phyloP scores from a whole-genome alignment of 2,329 filamentous ascomycete genomes.

The Aspergillus arachidicola region DNA sequence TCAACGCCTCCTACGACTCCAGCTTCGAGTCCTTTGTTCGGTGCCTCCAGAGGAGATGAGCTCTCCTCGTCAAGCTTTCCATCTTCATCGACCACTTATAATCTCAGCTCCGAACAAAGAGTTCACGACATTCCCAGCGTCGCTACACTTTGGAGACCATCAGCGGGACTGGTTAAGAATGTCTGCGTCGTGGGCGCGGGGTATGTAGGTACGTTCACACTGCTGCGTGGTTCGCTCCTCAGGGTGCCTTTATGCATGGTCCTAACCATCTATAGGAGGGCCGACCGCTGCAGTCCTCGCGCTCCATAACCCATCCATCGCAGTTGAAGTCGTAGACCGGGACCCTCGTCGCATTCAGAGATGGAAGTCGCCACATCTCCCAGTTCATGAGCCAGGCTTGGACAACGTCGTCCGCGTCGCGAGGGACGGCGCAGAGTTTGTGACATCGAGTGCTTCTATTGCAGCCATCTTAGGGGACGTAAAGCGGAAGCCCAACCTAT shows the following conservation, averaged over 20 bases:
- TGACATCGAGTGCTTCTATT: neutral
- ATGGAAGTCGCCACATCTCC: slow-evolving; percentile 74
- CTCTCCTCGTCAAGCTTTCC: slow-evolving; percentile 9
- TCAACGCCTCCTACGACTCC: slow-evolving; percentile 31
- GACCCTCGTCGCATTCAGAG: slow-evolving; percentile 66
- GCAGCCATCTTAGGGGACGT: slow-evolving; percentile 30
- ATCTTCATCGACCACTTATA: neutral
- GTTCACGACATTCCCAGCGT: neutral
- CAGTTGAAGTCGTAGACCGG: slow-evolving; percentile 74
- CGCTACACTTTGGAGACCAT: neutral
- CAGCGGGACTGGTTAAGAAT: slow-evolving; percentile 24
- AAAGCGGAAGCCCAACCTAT: slow-evolving; percentile 64
- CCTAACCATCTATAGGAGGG: slow-evolving; percentile 55
- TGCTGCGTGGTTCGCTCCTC: neutral
- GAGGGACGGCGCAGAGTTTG: slow-evolving; percentile 37
- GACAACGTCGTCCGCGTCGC: slow-evolving; percentile 63
- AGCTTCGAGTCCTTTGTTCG: slow-evolving; percentile 30
- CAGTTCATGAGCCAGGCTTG: slow-evolving; percentile 75
- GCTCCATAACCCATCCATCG: slow-evolving; percentile 69
- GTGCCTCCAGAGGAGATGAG: slow-evolving; percentile 27
- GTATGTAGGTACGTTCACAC: slow-evolving; percentile 65
- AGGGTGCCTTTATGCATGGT: too few species aligned
- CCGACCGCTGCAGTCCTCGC: slow-evolving; percentile 76
- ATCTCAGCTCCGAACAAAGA: neutral
- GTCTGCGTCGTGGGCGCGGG: slow-evolving; percentile 76